A percentile compares a stretch with the other conserved stretches of the same genome.
These are phyloP conservation scores for Asclepias syriaca DNA, from an alignment of 257 asterid genomes.

Conservation along the genomic window DNA sequence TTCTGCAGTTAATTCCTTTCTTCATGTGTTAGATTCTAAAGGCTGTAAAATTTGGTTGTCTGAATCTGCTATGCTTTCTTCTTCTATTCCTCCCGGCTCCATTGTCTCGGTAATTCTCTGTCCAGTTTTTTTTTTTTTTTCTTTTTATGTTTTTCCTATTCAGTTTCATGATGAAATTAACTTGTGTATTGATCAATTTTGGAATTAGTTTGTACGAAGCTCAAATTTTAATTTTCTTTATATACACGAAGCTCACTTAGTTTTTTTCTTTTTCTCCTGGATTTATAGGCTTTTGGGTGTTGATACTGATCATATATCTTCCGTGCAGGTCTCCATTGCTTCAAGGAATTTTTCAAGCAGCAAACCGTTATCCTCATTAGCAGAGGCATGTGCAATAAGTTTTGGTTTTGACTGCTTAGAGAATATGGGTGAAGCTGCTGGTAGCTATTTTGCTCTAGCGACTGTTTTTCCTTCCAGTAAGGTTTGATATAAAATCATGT, in stretches of 20 bases:
- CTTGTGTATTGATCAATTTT: background rate
- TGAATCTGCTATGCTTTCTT: slow-evolving; percentile 57
- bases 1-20: slow-evolving; percentile 20
- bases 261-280: background rate
- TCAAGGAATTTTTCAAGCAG: slow-evolving; percentile 30
- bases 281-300: background rate
- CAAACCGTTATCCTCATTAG: slow-evolving; percentile 54
- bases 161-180: background rate
- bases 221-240: too few species aligned
- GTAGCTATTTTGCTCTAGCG: slow-evolving; percentile 71
- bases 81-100: slow-evolving; percentile 59
- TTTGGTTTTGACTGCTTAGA: slow-evolving; percentile 50
- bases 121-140: background rate
- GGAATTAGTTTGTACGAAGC: too few species aligned
- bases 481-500: slow-evolving; percentile 43
- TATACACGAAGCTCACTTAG: too few species aligned
- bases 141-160: background rate
- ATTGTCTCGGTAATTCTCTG: slow-evolving; percentile 61
- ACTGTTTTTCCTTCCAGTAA: slow-evolving; percentile 60
- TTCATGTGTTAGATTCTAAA: slow-evolving; percentile 24
- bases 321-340: slow-evolving; percentile 67
- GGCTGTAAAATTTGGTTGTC: slow-evolving; percentile 66
- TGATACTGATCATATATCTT: background rate
- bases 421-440: slow-evolving; percentile 42
- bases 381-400: slow-evolving; percentile 61